Base-by-base conservation (phyloP, 225 moss, liverwort and hornwort genomes). In the Anthoceros angustus region DNA sequence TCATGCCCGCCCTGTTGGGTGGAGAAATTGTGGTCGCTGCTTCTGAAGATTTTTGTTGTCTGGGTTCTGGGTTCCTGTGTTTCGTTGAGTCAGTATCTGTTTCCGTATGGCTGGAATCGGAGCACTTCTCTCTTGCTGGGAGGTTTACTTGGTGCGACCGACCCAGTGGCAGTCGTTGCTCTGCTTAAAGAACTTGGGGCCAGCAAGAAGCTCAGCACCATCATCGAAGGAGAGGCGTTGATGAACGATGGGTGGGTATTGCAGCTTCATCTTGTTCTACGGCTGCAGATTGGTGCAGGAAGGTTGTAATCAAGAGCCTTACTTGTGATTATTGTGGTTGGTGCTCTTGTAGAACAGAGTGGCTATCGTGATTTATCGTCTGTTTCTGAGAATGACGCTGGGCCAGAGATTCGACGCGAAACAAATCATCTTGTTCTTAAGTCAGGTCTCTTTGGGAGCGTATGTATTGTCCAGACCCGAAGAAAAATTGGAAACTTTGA, bases 151-250 rank as follows among this genome's bases (percentile, higher is more conserved):
- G 92, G 98, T 79, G 91, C 98, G 65, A 98, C 98, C 38, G 98
- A 98, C 64, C 98, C 98, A 6, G 98, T 99, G 68, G 98, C 98
- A 42, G 89, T 99, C 68, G 92, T 99, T 65, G 84, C 92, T 23
- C 80, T 99, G 67, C 86, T 99, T 39, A 99, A 87, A 72, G 92
- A 99, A n/a, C 78, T 99, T 67, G 92, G 98, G 42, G 87, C 86
- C 48, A 99, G 98, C 81, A 99, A 99, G 77, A 99, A 99, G 68
- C 68, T 99, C 77, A 87, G 86, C 75, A 99, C 98, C 42, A 79
- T 99, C 63, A 83, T 99, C 39, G 98, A 92, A 74, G 98, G 98
- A 68, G 98, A 99, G 77, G 77, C 98, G 15, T 76, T 99, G 76
- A 99, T 99, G 89, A 99, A 99, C 67, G 98, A 99, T 69, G 98